Evolutionary conservation across 192 early-diverging fungal species (phyloP), one percentile per base, ranked within the genome.

Genomic region (Diversispora epigaea): DNA sequence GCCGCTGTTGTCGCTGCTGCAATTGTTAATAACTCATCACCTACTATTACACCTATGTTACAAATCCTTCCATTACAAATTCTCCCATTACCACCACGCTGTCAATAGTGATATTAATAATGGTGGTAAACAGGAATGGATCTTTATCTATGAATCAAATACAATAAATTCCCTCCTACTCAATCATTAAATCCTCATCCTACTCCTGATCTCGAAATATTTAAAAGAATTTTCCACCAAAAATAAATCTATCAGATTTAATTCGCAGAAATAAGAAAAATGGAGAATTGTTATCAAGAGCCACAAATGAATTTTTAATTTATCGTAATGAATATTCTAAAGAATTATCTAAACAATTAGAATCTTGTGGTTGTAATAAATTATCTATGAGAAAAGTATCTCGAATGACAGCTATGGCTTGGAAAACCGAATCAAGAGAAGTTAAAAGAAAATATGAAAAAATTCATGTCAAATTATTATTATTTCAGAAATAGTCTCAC

Each of bases 311-410:
- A 43, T 71, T 71, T 41, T 71, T 71, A 19, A 71, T 71, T 12
- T 71, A 71, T 71, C 70, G 70, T 10, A 71, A 58, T 71, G 54
- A 71, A 71, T 71, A 71, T 10, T 52, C 70, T 0, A 71, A 71
- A 71, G 70, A 55, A 55, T 56, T 71, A 43, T n/a, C 56, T 57
- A 39, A 19, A 19, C 50, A 41, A 21, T 52, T 52, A 3, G 56
- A 43, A 19, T n/a, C n/a, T n/a, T n/a, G n/a, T n/a, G n/a, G n/a
- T n/a, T n/a, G n/a, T n/a, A n/a, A n/a, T n/a, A 57, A 43, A 15
- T 15, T 71, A 0, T 71, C 70, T 10, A 71, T 71, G 70, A 55
- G 70, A 17, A 32, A 55, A 44, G 70, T 71, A 45, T 71, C 70
- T 6, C n/a, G 54, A 21, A 57, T 71, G 54, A 55, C 70, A 12